Evolutionary conservation across 345 rosid species (phyloP).

Genomic region (Gossypium sturtianum): DNA sequence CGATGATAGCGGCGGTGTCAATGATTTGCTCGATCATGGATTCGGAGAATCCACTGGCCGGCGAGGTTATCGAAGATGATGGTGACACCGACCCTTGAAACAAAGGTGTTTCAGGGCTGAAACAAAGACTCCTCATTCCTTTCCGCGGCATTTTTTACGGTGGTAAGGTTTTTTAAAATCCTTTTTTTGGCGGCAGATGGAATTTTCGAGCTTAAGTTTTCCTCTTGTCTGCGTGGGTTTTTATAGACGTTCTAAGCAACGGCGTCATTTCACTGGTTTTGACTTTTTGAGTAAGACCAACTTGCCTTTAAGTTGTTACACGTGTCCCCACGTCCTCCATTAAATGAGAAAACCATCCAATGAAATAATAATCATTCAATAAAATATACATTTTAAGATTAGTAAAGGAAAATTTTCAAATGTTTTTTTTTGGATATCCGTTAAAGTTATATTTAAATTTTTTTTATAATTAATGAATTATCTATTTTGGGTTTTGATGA

Average conservation of each 20-base stretch:
- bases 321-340: background rate
- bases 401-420: too few species aligned
- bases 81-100: background rate
- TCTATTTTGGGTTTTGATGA: background rate
- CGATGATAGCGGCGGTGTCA: conserved; percentile 23
- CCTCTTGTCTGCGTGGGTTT: background rate
- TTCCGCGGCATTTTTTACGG: background rate
- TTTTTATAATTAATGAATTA: background rate
- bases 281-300: too few species aligned
- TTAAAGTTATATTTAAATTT: too few species aligned
- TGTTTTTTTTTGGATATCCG: too few species aligned
- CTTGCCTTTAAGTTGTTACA: background rate
- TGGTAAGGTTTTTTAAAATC: background rate
- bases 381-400: background rate
- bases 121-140: background rate
- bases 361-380: background rate
- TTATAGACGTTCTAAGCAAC: background rate
- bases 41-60: background rate
- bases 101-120: background rate
- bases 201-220: background rate
- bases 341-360: background rate
- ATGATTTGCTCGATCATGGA: conserved; percentile 13
- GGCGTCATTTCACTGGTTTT: background rate
- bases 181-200: background rate
- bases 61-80: background rate